Evolutionary conservation across 768 basidiomycete species (phyloP).

Genomic region (Tephrocybe sp.): DNA sequence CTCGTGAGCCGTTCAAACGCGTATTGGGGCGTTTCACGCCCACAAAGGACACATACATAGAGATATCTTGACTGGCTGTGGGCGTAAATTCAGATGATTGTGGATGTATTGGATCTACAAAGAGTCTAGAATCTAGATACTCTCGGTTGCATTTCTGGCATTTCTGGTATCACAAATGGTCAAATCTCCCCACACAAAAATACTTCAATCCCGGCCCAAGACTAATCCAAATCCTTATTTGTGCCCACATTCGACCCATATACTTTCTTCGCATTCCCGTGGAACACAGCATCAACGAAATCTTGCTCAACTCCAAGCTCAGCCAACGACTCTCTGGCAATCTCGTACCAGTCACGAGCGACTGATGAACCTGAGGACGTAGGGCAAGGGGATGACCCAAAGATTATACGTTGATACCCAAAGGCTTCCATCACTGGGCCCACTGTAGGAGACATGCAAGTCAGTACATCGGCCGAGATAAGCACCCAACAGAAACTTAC

Average conservation of each 20-base stretch:
- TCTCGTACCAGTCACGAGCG: conserved; percentile 76
- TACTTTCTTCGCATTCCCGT: conserved; percentile 45
- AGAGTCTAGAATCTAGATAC: background rate
- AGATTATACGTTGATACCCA: conserved; percentile 80
- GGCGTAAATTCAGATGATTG: background rate
- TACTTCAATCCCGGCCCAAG: too few species aligned
- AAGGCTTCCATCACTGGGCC: conserved; percentile 85
- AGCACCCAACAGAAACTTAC: conserved; percentile 45
- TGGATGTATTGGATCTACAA: background rate
- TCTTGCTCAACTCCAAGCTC: conserved; percentile 81
- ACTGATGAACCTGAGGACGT: conserved; percentile 45
- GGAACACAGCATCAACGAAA: conserved; percentile 74
- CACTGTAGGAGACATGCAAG: conserved; percentile 43
- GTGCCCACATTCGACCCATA: conserved; percentile 30
- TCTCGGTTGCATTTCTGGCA: background rate
- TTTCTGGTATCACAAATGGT: too few species aligned
- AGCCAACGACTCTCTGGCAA: conserved; percentile 75
- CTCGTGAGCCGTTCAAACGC: background rate
- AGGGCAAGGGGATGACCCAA: conserved; percentile 74
- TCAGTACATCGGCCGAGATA: conserved; percentile 3
- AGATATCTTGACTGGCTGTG: background rate
- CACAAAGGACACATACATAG: background rate
- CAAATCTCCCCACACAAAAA: background rate
- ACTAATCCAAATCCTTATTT: too few species aligned
- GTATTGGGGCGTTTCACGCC: background rate